Base-by-base conservation (phyloP, 2,329 filamentous ascomycete species). In the Aspergillaceae sp. region DNA sequence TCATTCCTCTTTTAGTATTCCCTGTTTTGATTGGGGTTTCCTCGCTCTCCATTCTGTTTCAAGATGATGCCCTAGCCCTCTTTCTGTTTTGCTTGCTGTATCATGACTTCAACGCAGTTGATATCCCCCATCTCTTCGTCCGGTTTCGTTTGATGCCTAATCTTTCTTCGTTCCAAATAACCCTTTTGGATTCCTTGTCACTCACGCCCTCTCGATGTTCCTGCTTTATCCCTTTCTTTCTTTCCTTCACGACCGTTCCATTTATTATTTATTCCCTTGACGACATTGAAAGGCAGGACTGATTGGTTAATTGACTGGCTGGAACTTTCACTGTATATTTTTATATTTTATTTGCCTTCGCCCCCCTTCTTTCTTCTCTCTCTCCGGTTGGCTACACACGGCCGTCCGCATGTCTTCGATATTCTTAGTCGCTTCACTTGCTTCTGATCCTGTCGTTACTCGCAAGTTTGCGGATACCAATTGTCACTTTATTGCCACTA, bases 81-180 rank as follows among this genome's bases (percentile, higher is more conserved):
- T 19, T 19, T 19, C 19, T 19, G 19, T 19, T 19, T 19, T 19
- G 19, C 19, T 33, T 48, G 45, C 45, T 56, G 52, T 56, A 54
- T 57, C 51, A 58, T 57, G 56, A 58, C 46, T 50, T 56, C 48
- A 43, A 57, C 51, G 55, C 55, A 50, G 54, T 38, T 38, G 36
- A 38, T 38, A 57, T 55, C 57, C 50, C 49, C 47, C 51, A 42
- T 46, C 43, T 35, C 49, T 35, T 41, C 19, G 45, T 19, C 19
- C 2, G 19, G 29, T 41, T 41, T 42, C 41, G 38, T 42, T 50
- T 48, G 50, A 64, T 54, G 54, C 52, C 38, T 56, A 58, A 46
- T 34, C 26, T 38, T 48, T 56, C 47, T 50, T 34, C 50, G 36
- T 43, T 40, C 19, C 19, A 19, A 19, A 19, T 19, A 19, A 2